Evolutionary conservation across 257 asterid species (phyloP), one percentile per base, ranked within the genome.

Genomic region (Solanum habrochaites): DNA sequence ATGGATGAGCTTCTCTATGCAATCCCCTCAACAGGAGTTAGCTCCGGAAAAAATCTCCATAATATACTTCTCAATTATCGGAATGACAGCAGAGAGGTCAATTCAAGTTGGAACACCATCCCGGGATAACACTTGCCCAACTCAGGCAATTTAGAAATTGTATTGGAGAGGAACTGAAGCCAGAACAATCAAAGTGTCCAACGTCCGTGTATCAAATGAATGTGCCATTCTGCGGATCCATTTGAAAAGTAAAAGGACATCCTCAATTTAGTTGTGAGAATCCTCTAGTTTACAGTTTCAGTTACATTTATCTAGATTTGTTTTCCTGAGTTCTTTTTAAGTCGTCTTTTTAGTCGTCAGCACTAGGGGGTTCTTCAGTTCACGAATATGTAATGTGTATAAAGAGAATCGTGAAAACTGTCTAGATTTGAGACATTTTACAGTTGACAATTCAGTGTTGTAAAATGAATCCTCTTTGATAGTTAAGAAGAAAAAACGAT

Each of bases 1-100:
- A 4, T 96, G 99, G 99, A 96, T 35, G 98, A 96, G 69, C 98
- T 96, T 87, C 93, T 96, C 83, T 95, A 93, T 25, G 94, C 98
- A 0, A 40, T 88, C 88, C 91, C 77, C 90, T 93, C 85, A 89
- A 85, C 92, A 92, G 66, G 92, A 88, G 72, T 49, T 49, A 18
- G 27, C 85, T 81, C 45, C 31, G 69, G 85, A 49, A 49, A 31
- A 81, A 18, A 29, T 11, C 69, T 29, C 69, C 12, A 2, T n/a
- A 31, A 3, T 18, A 15, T 20, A 3, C 69, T 16, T 81, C 85
- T 27, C 43, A 81, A 52, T 49, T 10, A 20, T 15, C 21, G 7
- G 45, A 47, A 49, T 81, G 45, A 81, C 7, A 80, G 69, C 29
- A 81, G 69, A 81, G 20, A 47, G 45, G 69, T 49, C 45, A 18